Evolutionary conservation across 768 basidiomycete species (phyloP), one percentile per base, ranked within the genome.

Genomic region (Strobilomyces echinocephalus): DNA sequence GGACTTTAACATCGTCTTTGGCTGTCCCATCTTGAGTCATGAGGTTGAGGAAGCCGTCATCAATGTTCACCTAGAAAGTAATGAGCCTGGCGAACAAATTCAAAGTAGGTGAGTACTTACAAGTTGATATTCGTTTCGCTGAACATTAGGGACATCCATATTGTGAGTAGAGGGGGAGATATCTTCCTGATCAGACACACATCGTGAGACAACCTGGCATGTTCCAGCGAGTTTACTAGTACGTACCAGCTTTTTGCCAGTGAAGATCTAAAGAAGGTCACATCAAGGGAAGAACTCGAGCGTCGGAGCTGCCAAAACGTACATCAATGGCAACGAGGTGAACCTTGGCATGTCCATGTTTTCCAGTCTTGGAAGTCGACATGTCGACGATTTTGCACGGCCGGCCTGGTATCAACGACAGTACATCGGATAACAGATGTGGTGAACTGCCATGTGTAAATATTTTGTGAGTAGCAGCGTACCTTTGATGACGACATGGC

Each of bases 291-390:
- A 33, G 49, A 52, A 38, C 16, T 54, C n/a, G 20, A 26, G 24
- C 10, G 35, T 46, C 21, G 54, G 16, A 18, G 39, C 11, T 39
- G 46, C 42, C 46, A 26, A 44, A 31, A 83, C 92, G 58, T 69
- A 97, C 95, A 76, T 99, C 97, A 71, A 91, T 90, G 71, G 85
- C 97, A 64, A 97, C 83, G 59, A 99, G 82, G 76, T 98, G 94
- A 69, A 98, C 97, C 77, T 98, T 99, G 74, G 97, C 95, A 79
- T 99, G 95, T 66, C 95, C 95, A 79, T 98, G 95, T 84, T 98
- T 98, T 66, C 95, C 95, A 45, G 94, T 95, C 85, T 98, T 98
- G 72, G 95, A 98, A 77, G 95, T 97, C 59, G 93, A 95, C 95
- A 97, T 97, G 73, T 97, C 94, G 65, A 94, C 85, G 76, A 93